phyloP scores from a whole-genome alignment of 805 yeast genomes.

The Candida arabinofermentans region DNA sequence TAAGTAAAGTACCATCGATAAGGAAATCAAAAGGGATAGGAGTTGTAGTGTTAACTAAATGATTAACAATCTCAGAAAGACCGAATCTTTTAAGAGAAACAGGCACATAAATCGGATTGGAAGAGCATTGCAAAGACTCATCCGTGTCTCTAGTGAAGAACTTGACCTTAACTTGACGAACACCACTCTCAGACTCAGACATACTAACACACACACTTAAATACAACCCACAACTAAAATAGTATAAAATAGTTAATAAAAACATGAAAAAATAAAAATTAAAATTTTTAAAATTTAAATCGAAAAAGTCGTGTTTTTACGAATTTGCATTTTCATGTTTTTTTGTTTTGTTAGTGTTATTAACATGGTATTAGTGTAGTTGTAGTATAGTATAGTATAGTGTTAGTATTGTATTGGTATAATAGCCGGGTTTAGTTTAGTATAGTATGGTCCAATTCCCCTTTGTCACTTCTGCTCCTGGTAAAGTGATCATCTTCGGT shows the following conservation, averaged over 20 bases:
- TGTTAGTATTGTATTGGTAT: too few relatives aligned
- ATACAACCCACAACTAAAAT: background rate
- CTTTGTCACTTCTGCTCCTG: slow-evolving; percentile 88
- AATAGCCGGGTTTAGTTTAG: too few relatives aligned
- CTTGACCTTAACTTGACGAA: slow-evolving; percentile 65
- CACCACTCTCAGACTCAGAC: slow-evolving; percentile 7
- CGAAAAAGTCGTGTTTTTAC: background rate
- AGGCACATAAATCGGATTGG: slow-evolving; percentile 86
- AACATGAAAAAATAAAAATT: background rate
- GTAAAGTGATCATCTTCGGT: slow-evolving; percentile 92
- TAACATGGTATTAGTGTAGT: too few relatives aligned
- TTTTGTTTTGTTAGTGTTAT: too few relatives aligned
- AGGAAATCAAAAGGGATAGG: slow-evolving; percentile 92
- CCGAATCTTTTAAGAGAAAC: slow-evolving; percentile 84
- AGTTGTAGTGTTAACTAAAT: slow-evolving; percentile 57
- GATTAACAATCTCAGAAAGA: slow-evolving; percentile 91
- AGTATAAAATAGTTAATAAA: background rate
- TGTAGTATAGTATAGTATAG: too few relatives aligned
- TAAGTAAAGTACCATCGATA: slow-evolving; percentile 76
- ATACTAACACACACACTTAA: slow-evolving; percentile 2
- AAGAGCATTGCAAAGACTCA: slow-evolving; percentile 63
- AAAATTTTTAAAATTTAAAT: background rate
- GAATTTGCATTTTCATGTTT: too few relatives aligned
- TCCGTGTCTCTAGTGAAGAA: slow-evolving; percentile 85
- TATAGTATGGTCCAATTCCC: slow-evolving; percentile 34